Evolutionary conservation across 73 alveolate species (phyloP).

Genomic region (Paramecium pentaurelia): DNA sequence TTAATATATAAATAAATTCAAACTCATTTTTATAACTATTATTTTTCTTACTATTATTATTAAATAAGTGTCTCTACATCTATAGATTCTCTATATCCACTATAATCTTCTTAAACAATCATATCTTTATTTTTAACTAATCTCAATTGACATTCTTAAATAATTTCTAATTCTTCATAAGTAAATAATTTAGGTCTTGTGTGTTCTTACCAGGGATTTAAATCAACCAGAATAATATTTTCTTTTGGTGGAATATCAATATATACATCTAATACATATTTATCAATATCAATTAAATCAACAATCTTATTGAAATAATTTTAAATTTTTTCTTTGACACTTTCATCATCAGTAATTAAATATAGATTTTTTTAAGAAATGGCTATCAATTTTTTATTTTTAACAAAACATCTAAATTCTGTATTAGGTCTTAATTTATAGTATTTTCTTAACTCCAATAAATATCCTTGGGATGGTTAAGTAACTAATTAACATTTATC

Average conservation of each 20-base stretch:
- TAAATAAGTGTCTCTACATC: neutral
- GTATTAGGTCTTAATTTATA: neutral
- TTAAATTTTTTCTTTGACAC: neutral
- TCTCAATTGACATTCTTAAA: neutral
- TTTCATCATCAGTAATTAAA: neutral
- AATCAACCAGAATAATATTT: neutral
- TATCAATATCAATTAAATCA: neutral
- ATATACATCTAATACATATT: constrained; percentile 14
- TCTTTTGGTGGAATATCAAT: constrained; percentile 13
- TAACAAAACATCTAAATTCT: constrained; percentile 6
- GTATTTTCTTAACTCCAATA: neutral
- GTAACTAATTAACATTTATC: neutral
- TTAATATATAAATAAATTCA: neutral
- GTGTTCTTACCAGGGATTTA: constrained; percentile 39
- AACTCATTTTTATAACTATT: neutral
- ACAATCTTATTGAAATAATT: neutral
- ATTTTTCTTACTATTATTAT: neutral
- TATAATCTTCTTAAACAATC: constrained; percentile 21
- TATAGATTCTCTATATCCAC: neutral
- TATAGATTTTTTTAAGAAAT: neutral
- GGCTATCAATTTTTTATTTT: neutral
- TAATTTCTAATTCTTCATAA: neutral
- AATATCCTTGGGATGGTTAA: neutral
- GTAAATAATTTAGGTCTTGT: constrained; percentile 13
- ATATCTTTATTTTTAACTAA: neutral